These are phyloP conservation scores for Fonticula alba DNA, from an alignment of 78 protist genomes.

Conservation along the genomic window DNA sequence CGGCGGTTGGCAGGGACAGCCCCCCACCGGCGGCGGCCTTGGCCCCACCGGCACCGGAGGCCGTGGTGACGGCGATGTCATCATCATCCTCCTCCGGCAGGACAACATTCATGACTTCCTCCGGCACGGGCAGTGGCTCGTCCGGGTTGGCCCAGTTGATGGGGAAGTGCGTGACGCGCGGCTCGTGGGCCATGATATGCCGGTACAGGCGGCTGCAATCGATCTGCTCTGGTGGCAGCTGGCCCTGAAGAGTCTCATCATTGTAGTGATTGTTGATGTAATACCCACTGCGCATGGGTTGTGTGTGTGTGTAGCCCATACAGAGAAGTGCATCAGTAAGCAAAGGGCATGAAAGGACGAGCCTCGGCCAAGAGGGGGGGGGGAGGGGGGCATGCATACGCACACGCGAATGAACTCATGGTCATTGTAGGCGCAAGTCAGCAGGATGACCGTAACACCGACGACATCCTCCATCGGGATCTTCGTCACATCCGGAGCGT, in stretches of 20 bases:
- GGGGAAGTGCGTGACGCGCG: not conserved
- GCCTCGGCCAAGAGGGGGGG: too few species aligned
- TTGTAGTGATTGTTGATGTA: constrained; percentile 8
- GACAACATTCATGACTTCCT: too few species aligned
- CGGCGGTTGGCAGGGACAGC: too few species aligned
- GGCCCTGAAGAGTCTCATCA: constrained; percentile 6
- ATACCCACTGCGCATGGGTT: constrained; percentile 40
- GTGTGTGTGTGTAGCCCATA: constrained; percentile 27
- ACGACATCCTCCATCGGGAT: constrained; percentile 33
- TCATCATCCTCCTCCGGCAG: too few species aligned
- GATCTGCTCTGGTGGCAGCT: not conserved
- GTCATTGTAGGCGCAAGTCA: constrained; percentile 32
- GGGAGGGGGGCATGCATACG: too few species aligned
- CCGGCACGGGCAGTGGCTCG: too few species aligned
- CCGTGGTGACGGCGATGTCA: too few species aligned
- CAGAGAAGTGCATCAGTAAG: constrained; percentile 33
- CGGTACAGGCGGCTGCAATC: too few species aligned
- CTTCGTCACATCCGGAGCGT: constrained; percentile 19
- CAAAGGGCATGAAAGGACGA: too few species aligned
- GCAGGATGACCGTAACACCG: constrained; percentile 39
- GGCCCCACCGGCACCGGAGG: too few species aligned
- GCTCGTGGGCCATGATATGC: not conserved
- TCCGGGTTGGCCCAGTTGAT: not conserved
- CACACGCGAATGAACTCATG: constrained; percentile 51
- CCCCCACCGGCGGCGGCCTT: too few species aligned